Evolutionary conservation across 202 grass and related monocot species (phyloP).

Genomic region (Schoenoplectus tabernaemontani): DNA sequence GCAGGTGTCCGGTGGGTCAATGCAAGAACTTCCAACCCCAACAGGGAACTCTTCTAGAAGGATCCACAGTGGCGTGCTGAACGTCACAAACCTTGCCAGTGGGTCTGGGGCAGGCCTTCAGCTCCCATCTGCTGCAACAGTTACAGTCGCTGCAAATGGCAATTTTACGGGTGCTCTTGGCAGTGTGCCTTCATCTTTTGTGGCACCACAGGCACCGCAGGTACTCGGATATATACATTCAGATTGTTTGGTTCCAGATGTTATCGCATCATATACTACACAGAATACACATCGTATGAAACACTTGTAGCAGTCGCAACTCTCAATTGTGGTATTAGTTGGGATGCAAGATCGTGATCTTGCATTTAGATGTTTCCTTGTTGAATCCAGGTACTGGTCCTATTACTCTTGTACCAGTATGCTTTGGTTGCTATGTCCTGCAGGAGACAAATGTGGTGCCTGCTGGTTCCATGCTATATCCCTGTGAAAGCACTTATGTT

Average conservation of each 20-base stretch:
- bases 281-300: background rate
- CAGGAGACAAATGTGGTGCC: background rate
- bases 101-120: background rate
- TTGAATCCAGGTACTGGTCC: background rate
- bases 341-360: background rate
- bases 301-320: background rate
- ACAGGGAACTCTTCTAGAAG: constrained; percentile 40
- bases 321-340: background rate
- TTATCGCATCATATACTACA: background rate
- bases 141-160: constrained; percentile 13
- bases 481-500: background rate
- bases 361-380: background rate
- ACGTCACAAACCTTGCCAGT: background rate
- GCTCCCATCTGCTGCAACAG: background rate
- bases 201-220: constrained; percentile 11
- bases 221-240: background rate
- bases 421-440: background rate
- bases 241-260: background rate
- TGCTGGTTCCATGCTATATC: background rate
- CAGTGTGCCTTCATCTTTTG: background rate
- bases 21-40: constrained; percentile 53
- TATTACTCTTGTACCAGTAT: background rate
- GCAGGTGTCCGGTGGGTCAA: constrained; percentile 35
- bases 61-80: background rate
- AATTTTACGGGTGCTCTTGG: background rate